A percentile compares a stretch with the other conserved stretches of the same genome.
Evolutionary conservation across 139 green algal genomes (phyloP).

Genomic region (Asterochloris sp.): DNA sequence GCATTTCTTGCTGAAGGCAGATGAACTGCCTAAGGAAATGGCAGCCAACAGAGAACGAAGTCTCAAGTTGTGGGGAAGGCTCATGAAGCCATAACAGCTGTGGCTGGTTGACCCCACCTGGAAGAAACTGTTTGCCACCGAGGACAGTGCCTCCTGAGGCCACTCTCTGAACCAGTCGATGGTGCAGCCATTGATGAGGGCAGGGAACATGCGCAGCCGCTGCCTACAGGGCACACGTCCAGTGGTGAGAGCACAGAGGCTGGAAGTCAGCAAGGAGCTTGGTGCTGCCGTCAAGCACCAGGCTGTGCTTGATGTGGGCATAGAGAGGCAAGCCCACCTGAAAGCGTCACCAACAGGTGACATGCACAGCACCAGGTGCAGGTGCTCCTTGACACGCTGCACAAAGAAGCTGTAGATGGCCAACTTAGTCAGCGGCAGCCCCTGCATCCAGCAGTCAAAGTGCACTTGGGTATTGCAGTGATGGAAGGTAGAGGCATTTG

Average conservation of each 20-base stretch:
- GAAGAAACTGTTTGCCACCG: constrained; percentile 35
- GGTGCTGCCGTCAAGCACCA: no score
- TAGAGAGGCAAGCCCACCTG: background rate
- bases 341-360: constrained; percentile 77
- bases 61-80: background rate
- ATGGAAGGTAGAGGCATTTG: no score
- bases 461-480: no score
- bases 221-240: constrained; percentile 26
- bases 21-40: no score
- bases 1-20: background rate
- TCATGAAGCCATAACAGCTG: background rate
- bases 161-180: constrained; percentile 78
- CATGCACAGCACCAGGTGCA: constrained; percentile 83
- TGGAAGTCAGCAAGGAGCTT: background rate
- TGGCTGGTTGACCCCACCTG: constrained; percentile 13
- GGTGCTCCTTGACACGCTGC: constrained; percentile 49
- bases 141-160: constrained; percentile 40
- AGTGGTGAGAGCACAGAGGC: background rate
- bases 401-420: constrained; percentile 58
- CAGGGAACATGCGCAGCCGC: constrained; percentile 84
- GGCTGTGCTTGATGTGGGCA: background rate
- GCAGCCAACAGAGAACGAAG: background rate
- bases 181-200: constrained; percentile 83
- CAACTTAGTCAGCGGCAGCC: constrained; percentile 59
- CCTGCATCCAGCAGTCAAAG: constrained; percentile 4